Evolutionary conservation across 2,329 filamentous ascomycete species (phyloP).

Genomic region (Trichoderma simmonsii): DNA sequence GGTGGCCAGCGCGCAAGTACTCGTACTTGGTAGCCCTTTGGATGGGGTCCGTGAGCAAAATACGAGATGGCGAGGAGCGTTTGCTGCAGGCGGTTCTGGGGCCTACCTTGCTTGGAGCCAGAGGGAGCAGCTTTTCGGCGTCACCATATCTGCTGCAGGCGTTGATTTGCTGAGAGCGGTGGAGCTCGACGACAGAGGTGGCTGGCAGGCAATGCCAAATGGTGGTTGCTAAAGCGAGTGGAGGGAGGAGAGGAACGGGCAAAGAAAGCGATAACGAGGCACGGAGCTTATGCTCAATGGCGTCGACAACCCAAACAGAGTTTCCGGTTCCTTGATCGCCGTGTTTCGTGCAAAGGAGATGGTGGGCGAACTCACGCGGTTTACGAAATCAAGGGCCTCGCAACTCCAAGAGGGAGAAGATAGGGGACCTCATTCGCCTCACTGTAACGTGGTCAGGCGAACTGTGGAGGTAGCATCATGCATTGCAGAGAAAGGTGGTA

Average conservation of each 20-base stretch:
- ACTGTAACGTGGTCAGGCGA: not conserved
- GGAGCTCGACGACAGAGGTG: conserved; percentile 4
- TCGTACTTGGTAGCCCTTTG: not conserved
- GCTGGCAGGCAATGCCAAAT: not conserved
- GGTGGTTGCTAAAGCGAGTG: not conserved
- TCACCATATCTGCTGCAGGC: conserved; percentile 6
- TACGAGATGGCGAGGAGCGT: conserved; percentile 5
- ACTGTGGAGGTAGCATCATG: not conserved
- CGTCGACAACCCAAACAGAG: not conserved
- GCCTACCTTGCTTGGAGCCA: not conserved
- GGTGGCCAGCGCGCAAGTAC: not conserved
- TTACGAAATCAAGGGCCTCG: not conserved
- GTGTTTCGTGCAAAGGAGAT: not conserved
- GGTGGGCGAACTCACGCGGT: not conserved
- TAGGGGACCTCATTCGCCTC: not conserved
- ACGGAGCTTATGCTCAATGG: not conserved
- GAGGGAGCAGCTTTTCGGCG: conserved; percentile 7
- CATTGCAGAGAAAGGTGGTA: not conserved
- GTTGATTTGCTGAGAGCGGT: conserved; percentile 7
- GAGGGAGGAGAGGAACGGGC: not conserved
- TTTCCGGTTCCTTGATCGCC: not conserved
- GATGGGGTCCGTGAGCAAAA: conserved; percentile 9
- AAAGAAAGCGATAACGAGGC: not conserved
- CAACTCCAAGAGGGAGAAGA: not conserved
- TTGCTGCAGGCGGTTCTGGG: conserved; percentile 6